These are phyloP conservation scores for Cyberlindnera mississippiensis DNA, from an alignment of 805 yeast genomes.

Conservation along the genomic window DNA sequence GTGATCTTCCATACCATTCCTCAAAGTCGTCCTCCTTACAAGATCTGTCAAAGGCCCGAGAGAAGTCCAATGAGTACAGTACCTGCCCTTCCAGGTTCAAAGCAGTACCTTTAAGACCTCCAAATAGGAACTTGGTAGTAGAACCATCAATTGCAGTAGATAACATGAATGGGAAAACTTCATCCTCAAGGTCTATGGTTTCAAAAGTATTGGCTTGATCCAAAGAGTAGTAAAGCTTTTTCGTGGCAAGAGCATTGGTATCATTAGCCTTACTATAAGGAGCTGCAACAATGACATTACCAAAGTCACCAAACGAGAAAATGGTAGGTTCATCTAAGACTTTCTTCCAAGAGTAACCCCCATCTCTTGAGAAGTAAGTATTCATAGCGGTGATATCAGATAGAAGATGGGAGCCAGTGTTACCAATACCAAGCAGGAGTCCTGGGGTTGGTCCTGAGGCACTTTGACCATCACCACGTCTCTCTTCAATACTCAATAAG, in stretches of 20 bases:
- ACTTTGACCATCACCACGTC: conserved; percentile 29
- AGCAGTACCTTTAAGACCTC: conserved; percentile 34
- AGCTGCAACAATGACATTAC: conserved; percentile 64
- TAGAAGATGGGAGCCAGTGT: conserved; percentile 27
- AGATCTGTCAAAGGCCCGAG: conserved; percentile 47
- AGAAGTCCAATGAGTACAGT: conserved; percentile 48
- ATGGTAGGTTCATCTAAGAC: conserved; percentile 48
- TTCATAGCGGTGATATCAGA: conserved; percentile 24
- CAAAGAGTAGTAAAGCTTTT: conserved; percentile 49
- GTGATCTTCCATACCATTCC: conserved; percentile 51
- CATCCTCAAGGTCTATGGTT: conserved; percentile 40
- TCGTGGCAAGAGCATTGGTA: conserved; percentile 22
- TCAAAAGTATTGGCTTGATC: conserved; percentile 74
- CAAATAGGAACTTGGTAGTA: conserved; percentile 54
- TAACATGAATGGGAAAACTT: conserved; percentile 40
- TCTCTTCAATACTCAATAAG: conserved; percentile 31
- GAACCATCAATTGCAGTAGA: conserved; percentile 70
- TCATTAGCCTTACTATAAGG: conserved; percentile 30
- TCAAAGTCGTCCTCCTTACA: conserved; percentile 55
- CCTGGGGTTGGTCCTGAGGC: conserved; percentile 41
- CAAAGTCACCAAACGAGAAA: conserved; percentile 71
- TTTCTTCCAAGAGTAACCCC: conserved; percentile 69
- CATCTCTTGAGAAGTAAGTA: conserved; percentile 72
- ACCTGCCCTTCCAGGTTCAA: conserved; percentile 11
- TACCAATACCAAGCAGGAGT: conserved; percentile 40